Conservation (phyloP, 2,329 filamentous ascomycete genomes). For the Laburnicola sp. region DNA sequence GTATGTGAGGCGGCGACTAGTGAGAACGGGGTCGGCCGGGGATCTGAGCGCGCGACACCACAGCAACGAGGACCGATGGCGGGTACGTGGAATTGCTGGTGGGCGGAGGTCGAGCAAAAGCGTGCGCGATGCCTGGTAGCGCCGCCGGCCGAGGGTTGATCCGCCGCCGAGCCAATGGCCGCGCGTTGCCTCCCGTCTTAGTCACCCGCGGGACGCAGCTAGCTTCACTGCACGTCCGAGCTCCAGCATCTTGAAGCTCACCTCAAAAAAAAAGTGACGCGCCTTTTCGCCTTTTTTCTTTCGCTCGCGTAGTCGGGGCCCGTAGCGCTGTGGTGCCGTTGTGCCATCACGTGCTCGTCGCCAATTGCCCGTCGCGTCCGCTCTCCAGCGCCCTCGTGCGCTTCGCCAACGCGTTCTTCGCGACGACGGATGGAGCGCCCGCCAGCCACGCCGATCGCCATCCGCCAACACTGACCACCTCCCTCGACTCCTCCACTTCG, state of each 20-base stretch:
- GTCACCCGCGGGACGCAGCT: conserved; percentile 18
- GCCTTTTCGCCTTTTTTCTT: conserved; percentile 19
- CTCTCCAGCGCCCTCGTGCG: conserved; percentile 15
- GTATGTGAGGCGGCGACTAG: conserved; percentile 27
- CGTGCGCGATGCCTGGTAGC: conserved; percentile 14
- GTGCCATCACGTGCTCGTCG: neutral
- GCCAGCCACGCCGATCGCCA: conserved; percentile 41
- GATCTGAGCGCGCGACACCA: conserved; percentile 27
- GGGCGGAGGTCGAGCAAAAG: conserved; percentile 1
- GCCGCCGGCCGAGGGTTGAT: conserved; percentile 19
- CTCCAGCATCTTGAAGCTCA: conserved; percentile 26
- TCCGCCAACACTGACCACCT: conserved; percentile 30
- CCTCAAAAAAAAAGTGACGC: conserved; percentile 21
- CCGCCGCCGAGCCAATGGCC: conserved; percentile 29
- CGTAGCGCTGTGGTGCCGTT: conserved; percentile 4
- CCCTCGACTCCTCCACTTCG: conserved; percentile 16
- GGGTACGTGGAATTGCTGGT: conserved; percentile 26
- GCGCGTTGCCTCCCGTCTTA: conserved; percentile 27
- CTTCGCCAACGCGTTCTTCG: conserved; percentile 31
- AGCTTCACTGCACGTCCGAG: conserved; percentile 21
- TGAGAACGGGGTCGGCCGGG: conserved; percentile 21
- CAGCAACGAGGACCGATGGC: conserved; percentile 35
- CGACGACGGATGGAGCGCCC: conserved; percentile 23
- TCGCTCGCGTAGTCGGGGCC: conserved; percentile 19
- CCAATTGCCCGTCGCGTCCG: conserved; percentile 15